Evolutionary conservation across 495 filamentous ascomycete species (phyloP).

Genomic region (Podospora sp.): DNA sequence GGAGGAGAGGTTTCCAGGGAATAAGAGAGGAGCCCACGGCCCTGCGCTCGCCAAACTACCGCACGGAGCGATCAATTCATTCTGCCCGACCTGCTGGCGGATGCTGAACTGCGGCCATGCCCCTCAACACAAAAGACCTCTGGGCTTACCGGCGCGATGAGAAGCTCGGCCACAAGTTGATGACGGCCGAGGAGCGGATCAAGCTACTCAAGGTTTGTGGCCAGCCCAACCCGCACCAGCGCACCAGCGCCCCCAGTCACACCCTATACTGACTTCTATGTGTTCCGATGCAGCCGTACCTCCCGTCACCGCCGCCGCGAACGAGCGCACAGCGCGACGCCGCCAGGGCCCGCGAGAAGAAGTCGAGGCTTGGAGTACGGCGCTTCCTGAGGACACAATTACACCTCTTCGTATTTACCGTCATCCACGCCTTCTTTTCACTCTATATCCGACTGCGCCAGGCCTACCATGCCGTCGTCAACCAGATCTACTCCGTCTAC

Average conservation of each 20-base stretch:
- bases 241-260: background rate
- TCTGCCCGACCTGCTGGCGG: background rate
- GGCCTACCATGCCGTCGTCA: conserved; percentile 72
- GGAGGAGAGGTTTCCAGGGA: background rate
- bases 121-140: conserved; percentile 55
- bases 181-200: conserved; percentile 69
- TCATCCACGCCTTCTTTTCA: conserved; percentile 81
- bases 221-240: too few species aligned
- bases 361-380: conserved; percentile 58
- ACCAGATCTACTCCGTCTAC: conserved; percentile 74
- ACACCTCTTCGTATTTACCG: conserved; percentile 67
- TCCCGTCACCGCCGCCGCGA: conserved; percentile 60
- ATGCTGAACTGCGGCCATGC: conserved; percentile 45
- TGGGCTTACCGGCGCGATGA: conserved; percentile 66
- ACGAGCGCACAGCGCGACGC: conserved; percentile 31
- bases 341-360: conserved; percentile 26
- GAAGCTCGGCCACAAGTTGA: conserved; percentile 56
- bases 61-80: conserved; percentile 2
- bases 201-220: conserved; percentile 59
- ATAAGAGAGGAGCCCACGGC: background rate
- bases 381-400: conserved; percentile 68
- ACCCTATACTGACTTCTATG: conserved; percentile 24
- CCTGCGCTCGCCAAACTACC: background rate
- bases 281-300: conserved; percentile 59
- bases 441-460: conserved; percentile 81